Evolutionary conservation across 1,284 basidiomycete species (phyloP).

Genomic region (Cerioporus squamosus): DNA sequence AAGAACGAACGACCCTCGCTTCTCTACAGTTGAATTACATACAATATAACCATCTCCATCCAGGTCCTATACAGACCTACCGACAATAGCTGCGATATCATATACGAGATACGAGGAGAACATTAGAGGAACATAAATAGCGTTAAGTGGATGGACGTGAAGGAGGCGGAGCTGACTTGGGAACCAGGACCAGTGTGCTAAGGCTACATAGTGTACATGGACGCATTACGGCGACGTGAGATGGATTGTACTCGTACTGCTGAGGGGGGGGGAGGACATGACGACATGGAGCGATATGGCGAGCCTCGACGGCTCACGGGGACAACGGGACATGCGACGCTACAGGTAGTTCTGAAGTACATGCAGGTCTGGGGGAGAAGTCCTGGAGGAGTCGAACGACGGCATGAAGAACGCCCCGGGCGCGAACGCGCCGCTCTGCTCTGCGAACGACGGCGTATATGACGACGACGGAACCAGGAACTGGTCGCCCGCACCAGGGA

Average conservation of each 20-base stretch:
- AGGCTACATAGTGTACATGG: conserved; percentile 26
- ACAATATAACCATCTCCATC: not conserved
- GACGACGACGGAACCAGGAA: conserved; percentile 11
- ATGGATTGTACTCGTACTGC: too few relatives aligned
- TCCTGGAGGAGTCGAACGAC: not conserved
- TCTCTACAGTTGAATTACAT: too few relatives aligned
- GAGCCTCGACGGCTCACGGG: not conserved
- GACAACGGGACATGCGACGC: not conserved
- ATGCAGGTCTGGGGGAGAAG: conserved; percentile 10
- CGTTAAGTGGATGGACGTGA: not conserved
- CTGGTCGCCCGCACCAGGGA: conserved; percentile 4
- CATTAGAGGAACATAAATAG: conserved; percentile 5
- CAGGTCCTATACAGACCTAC: too few relatives aligned
- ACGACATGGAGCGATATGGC: not conserved
- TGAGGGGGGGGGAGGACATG: not conserved
- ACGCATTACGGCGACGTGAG: not conserved
- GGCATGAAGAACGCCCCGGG: conserved; percentile 7
- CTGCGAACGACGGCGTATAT: conserved; percentile 8
- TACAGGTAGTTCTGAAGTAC: not conserved
- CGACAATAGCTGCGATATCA: not conserved
- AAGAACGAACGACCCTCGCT: too few relatives aligned
- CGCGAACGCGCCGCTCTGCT: conserved; percentile 8
- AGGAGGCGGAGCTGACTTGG: not conserved
- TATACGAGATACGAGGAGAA: not conserved
- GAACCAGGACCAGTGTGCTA: conserved; percentile 16